A percentile compares a stretch with the other conserved stretches of the same genome.
Evolutionary conservation across 2,329 filamentous ascomycete genomes (phyloP).

Genomic region (Ilyonectria destructans): DNA sequence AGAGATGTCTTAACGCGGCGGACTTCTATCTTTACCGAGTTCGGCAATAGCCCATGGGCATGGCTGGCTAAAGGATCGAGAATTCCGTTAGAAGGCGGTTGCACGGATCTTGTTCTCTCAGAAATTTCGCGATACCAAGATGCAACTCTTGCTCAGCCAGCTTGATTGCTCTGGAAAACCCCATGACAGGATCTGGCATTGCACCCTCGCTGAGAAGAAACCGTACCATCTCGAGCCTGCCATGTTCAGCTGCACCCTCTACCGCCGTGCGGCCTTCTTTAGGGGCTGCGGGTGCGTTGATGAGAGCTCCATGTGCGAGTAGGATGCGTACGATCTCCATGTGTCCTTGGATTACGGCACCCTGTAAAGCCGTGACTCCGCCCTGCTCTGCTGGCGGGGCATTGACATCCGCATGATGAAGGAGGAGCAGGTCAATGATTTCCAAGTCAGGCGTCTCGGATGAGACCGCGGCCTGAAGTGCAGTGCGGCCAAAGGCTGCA

Average conservation of each 20-base stretch:
- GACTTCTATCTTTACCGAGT: too few species aligned
- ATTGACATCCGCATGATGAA: slow-evolving; percentile 2
- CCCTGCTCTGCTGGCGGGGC: background rate
- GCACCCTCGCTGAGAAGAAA: slow-evolving; percentile 17
- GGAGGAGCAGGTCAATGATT: background rate
- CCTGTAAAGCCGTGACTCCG: slow-evolving; percentile 24
- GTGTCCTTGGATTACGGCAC: slow-evolving; percentile 12
- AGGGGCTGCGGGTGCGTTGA: background rate
- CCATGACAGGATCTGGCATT: background rate
- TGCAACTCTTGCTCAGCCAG: slow-evolving; percentile 15
- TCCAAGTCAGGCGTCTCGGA: background rate
- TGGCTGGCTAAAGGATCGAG: background rate
- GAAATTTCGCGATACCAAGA: background rate
- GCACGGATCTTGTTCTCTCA: background rate
- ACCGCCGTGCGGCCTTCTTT: slow-evolving; percentile 16
- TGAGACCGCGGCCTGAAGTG: background rate
- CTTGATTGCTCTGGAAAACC: slow-evolving; percentile 3
- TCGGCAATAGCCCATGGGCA: background rate
- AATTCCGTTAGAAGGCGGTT: background rate
- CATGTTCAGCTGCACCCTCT: slow-evolving; percentile 24
- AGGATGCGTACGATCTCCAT: slow-evolving; percentile 2
- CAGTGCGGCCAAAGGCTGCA: background rate
- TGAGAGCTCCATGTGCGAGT: background rate
- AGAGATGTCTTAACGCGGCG: too few species aligned
- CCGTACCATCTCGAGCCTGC: slow-evolving; percentile 23